These are phyloP conservation scores for Colletotrichum neosansevieriae DNA, from an alignment of 2,329 filamentous ascomycete genomes.

Conservation along the genomic window DNA sequence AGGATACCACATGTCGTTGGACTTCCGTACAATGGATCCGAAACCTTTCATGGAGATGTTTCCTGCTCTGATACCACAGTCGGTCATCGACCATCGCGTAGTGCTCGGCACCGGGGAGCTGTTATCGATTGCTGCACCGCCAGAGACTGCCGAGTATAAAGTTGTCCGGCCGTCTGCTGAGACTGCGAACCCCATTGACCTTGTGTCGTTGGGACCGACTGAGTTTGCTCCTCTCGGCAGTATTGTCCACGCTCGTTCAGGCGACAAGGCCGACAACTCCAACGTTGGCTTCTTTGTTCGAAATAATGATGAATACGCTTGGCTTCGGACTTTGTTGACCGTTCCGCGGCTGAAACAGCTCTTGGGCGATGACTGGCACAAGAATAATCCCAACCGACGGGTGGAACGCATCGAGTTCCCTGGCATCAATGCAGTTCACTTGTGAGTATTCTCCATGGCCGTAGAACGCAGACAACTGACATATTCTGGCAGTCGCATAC, in stretches of 20 bases:
- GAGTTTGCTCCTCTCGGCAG: slow-evolving; percentile 45
- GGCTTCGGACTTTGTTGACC: too few relatives aligned
- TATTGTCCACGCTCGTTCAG: slow-evolving; percentile 52
- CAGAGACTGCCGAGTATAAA: slow-evolving; percentile 12
- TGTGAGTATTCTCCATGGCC: too few relatives aligned
- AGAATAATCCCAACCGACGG: too few relatives aligned
- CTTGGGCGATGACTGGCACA: too few relatives aligned
- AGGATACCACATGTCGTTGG: slow-evolving; percentile 58
- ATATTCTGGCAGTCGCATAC: too few relatives aligned
- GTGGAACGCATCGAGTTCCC: too few relatives aligned
- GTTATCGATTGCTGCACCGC: neutral
- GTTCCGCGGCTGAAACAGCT: too few relatives aligned
- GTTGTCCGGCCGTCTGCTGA: slow-evolving; percentile 30
- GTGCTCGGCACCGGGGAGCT: slow-evolving; percentile 1
- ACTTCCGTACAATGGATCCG: slow-evolving; percentile 57
- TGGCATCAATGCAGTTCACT: too few relatives aligned
- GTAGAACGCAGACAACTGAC: too few relatives aligned
- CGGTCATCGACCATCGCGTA: slow-evolving; percentile 46
- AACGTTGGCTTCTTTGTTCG: slow-evolving; percentile 57
- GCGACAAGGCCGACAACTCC: slow-evolving; percentile 53
- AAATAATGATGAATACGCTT: too few relatives aligned
- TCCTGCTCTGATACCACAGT: slow-evolving; percentile 49
- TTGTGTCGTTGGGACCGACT: slow-evolving; percentile 12
- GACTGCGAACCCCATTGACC: slow-evolving; percentile 16
- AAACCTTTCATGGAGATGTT: slow-evolving; percentile 59